Evolutionary conservation across 441 rosid species (phyloP).

Genomic region (Erysimum cheiri): DNA sequence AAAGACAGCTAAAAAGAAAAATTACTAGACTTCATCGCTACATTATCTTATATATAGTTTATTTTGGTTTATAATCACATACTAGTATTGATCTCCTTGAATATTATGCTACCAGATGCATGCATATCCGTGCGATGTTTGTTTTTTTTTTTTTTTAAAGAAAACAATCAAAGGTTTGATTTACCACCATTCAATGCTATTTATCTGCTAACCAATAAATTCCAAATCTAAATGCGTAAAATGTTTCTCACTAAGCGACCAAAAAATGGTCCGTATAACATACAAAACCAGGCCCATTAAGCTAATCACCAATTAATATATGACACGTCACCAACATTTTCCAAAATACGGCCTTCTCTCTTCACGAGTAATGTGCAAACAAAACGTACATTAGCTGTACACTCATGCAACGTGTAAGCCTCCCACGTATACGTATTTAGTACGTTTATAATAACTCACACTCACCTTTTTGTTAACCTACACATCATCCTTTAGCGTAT

Average conservation of each 20-base stretch:
- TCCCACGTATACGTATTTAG: slow-evolving; percentile 35
- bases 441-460: not conserved
- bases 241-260: slow-evolving; percentile 3
- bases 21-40: too few species aligned
- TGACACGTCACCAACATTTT: slow-evolving; percentile 11
- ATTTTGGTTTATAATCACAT: too few species aligned
- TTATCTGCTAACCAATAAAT: not conserved
- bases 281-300: slow-evolving; percentile 29
- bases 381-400: slow-evolving; percentile 44
- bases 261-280: not conserved
- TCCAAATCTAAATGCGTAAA: not conserved
- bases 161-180: not conserved
- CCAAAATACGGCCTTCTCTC: slow-evolving; percentile 27
- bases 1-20: too few species aligned
- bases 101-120: too few species aligned
- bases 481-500: slow-evolving; percentile 1
- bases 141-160: too few species aligned
- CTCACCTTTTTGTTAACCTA: not conserved
- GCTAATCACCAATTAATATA: slow-evolving; percentile 18
- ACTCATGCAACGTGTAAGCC: slow-evolving; percentile 30
- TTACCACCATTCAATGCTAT: not conserved
- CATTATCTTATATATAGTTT: too few species aligned
- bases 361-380: slow-evolving; percentile 38
- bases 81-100: too few species aligned
- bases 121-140: too few species aligned